phyloP scores from a whole-genome alignment of 192 early-diverging fungal genomes.

The Spinellus fusiger region DNA sequence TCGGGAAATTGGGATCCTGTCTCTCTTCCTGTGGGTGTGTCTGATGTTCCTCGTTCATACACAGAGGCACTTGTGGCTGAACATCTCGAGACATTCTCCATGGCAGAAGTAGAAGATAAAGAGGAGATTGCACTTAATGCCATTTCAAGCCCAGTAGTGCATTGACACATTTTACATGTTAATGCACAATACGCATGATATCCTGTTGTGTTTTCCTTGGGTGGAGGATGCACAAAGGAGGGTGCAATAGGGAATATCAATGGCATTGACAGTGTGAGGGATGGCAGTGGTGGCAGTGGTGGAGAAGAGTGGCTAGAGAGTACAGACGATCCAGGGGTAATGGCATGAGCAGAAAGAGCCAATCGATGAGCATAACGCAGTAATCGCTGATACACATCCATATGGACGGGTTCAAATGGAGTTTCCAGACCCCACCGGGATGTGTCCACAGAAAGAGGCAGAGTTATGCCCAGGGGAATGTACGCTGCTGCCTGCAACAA shows the following conservation, averaged over 20 bases:
- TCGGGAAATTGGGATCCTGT: too few relatives aligned
- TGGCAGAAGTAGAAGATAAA: neutral
- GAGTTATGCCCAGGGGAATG: constrained; percentile 18
- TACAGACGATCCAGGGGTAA: constrained; percentile 5
- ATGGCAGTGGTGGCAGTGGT: neutral
- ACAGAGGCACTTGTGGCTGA: too few relatives aligned
- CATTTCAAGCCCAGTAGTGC: neutral
- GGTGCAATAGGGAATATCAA: too few relatives aligned
- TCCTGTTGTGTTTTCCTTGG: too few relatives aligned
- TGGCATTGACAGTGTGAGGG: neutral
- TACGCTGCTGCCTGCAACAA: constrained; percentile 19
- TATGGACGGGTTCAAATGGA: constrained; percentile 1
- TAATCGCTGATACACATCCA: constrained; percentile 1
- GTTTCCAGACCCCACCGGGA: neutral
- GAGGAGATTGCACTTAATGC: neutral
- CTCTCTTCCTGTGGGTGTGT: neutral
- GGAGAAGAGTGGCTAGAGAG: neutral
- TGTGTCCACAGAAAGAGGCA: neutral
- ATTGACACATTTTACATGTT: neutral
- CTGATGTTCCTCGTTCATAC: too few relatives aligned
- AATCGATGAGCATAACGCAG: constrained; percentile 8
- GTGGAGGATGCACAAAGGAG: too few relatives aligned
- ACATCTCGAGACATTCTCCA: too few relatives aligned
- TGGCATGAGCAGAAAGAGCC: constrained; percentile 8
- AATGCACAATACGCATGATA: neutral